These are phyloP conservation scores for Lasiodiplodia citricola DNA, from an alignment of 2,329 filamentous ascomycete species.

Conservation along the genomic window DNA sequence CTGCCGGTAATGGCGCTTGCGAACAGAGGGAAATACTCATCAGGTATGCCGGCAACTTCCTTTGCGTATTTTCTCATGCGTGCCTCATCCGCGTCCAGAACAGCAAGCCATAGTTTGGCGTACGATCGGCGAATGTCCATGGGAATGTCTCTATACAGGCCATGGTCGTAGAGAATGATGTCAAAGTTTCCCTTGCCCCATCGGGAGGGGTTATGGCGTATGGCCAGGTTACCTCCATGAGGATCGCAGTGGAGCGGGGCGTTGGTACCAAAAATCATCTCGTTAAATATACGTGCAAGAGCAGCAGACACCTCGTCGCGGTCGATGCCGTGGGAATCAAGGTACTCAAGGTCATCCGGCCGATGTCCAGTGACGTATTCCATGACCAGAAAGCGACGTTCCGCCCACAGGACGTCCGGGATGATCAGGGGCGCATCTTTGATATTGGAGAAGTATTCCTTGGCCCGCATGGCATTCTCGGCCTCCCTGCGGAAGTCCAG, in stretches of 20 bases:
- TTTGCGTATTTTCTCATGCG: conserved; percentile 87
- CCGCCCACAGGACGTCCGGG: conserved; percentile 87
- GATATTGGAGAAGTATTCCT: conserved; percentile 78
- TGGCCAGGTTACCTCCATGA: conserved; percentile 93
- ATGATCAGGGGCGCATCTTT: conserved; percentile 82
- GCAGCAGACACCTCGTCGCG: conserved; percentile 94
- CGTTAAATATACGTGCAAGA: conserved; percentile 92
- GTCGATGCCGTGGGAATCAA: conserved; percentile 86
- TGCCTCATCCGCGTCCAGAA: conserved; percentile 85
- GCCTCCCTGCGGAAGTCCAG: conserved; percentile 88
- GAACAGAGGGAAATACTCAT: conserved; percentile 92
- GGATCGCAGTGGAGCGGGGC: conserved; percentile 96
- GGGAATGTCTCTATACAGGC: conserved; percentile 92
- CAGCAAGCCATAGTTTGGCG: conserved; percentile 95
- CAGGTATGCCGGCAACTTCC: conserved; percentile 85
- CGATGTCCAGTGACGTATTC: conserved; percentile 86
- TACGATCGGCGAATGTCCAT: conserved; percentile 79
- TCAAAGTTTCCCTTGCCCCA: conserved; percentile 79
- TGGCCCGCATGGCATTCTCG: conserved; percentile 78
- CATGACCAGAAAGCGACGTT: conserved; percentile 91
- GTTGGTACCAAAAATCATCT: conserved; percentile 94
- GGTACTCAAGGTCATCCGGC: conserved; percentile 84
- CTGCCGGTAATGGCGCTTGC: conserved; percentile 94
- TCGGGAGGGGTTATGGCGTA: conserved; percentile 73
- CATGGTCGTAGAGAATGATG: conserved; percentile 94